Conservation (phyloP, 805 yeast species). For the Candida maris region DNA sequence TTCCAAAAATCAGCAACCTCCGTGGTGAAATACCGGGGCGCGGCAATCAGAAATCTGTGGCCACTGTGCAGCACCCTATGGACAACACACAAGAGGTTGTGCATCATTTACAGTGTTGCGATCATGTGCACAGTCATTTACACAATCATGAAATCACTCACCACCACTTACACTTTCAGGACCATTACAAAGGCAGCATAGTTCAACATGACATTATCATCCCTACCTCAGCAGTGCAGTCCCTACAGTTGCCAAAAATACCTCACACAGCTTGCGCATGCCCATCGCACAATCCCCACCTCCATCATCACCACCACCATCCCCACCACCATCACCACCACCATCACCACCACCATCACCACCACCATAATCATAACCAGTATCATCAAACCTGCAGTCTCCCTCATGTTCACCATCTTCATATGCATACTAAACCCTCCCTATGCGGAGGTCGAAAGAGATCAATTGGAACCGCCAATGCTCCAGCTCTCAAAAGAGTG, state of each 20-base stretch:
- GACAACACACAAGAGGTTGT: background rate
- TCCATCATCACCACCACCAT: slow-evolving; percentile 13
- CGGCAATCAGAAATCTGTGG: slow-evolving; percentile 1
- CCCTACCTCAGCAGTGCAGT: slow-evolving; percentile 19
- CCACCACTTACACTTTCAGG: slow-evolving; percentile 30
- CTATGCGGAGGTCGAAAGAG: too few species aligned
- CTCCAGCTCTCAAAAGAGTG: too few species aligned
- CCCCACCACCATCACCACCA: slow-evolving; percentile 16
- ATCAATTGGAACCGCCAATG: too few species aligned
- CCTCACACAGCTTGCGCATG: slow-evolving; percentile 7
- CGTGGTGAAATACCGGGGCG: slow-evolving; percentile 7
- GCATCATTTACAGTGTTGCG: too few species aligned
- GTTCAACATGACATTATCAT: slow-evolving; percentile 29
- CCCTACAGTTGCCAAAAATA: background rate
- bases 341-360: slow-evolving; percentile 1
- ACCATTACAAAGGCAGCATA: slow-evolving; percentile 22
- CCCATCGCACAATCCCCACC: slow-evolving; percentile 5
- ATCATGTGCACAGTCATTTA: background rate
- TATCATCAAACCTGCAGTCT: too few species aligned
- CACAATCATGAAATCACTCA: slow-evolving; percentile 15
- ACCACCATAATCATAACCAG: too few species aligned
- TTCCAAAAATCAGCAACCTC: background rate
- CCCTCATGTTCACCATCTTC: background rate
- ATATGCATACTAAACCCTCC: too few species aligned
- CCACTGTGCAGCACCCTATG: background rate